Base-by-base conservation (phyloP, 768 basidiomycete genomes). In the Rhizopogon vinicolor region DNA sequence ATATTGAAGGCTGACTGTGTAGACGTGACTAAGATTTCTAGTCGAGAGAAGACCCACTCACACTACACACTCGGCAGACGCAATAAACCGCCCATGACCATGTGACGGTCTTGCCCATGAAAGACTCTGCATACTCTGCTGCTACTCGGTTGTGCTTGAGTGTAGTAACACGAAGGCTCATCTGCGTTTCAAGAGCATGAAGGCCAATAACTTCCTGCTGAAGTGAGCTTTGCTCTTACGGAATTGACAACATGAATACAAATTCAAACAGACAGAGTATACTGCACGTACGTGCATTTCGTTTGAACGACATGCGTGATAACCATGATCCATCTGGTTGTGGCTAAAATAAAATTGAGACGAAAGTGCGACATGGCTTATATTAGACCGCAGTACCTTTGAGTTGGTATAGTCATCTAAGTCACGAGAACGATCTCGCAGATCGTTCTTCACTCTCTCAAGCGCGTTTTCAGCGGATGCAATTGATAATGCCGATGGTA, bases 11-110 rank as follows among this genome's bases (percentile, higher is more conserved):
- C 59, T 9, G 68, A 72, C 73, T 74, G 53, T 28, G 50, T 44
- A 39, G 35, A 44, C 22, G 35, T 72, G 53, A 70, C 52, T 39
- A 44, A 25, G 14, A 25, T 49, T 37, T 14, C 19, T 9, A 39
- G 22, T 44, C 28, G 40, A 42, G 22, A 28, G 28, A 45, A 22
- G 52, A 7, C 19, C 3, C 48, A 75, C 84, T 62, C 63, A 87
- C 89, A 56, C 76, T 84, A 61, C 84, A 57, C 41, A 84, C 77
- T 49, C 89, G 79, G 35, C 82, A 73, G 3, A 82, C 65, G 60
- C 87, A 91, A 65, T 90, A 91, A 3, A 82, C 55, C 10, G 85
- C 86, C 65, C 90, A 89, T 6, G 81, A 16, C 12, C 74, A 68
- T 28, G 83, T 75, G 59, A 78, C 69, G 2, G 83, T 48, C 51